Evolutionary conservation across 768 basidiomycete genomes (phyloP).

Genomic region (Lyophyllum decastes): DNA sequence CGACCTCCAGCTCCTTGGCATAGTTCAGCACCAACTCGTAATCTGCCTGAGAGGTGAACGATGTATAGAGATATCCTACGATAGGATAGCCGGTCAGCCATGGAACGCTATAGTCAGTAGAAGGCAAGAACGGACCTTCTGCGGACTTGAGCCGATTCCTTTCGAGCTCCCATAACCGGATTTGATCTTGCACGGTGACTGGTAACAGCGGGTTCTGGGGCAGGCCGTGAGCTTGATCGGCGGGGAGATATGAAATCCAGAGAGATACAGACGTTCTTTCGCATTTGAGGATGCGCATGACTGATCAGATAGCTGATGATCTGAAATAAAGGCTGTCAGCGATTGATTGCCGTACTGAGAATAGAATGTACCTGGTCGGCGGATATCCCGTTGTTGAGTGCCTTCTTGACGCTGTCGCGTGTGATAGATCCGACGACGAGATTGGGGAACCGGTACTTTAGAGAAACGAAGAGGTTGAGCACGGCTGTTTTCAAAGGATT

Average conservation of each 20-base stretch:
- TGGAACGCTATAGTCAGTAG: constrained; percentile 17
- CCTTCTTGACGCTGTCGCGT: constrained; percentile 92
- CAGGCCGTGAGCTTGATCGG: constrained; percentile 9
- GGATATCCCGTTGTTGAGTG: constrained; percentile 91
- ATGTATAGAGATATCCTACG: constrained; percentile 84
- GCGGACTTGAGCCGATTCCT: constrained; percentile 85
- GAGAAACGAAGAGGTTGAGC: constrained; percentile 86
- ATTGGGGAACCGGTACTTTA: constrained; percentile 96
- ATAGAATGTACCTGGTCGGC: constrained; percentile 79
- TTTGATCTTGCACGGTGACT: constrained; percentile 97
- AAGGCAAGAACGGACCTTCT: constrained; percentile 61
- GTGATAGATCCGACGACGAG: constrained; percentile 96
- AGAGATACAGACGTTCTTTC: constrained; percentile 69
- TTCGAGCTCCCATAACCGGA: constrained; percentile 96
- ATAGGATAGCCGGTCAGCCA: constrained; percentile 23
- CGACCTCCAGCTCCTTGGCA: constrained; percentile 78
- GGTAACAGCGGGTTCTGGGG: constrained; percentile 87
- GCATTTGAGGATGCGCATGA: constrained; percentile 98
- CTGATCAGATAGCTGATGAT: constrained; percentile 94
- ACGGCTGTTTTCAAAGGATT: constrained; percentile 97
- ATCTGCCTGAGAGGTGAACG: constrained; percentile 84
- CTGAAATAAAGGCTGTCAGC: constrained; percentile 40
- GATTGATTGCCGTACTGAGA: constrained; percentile 17
- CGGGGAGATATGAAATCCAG: not conserved
- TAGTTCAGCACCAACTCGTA: constrained; percentile 87